These are phyloP conservation scores for Comarum palustre DNA, from an alignment of 306 rosid species.

Conservation along the genomic window DNA sequence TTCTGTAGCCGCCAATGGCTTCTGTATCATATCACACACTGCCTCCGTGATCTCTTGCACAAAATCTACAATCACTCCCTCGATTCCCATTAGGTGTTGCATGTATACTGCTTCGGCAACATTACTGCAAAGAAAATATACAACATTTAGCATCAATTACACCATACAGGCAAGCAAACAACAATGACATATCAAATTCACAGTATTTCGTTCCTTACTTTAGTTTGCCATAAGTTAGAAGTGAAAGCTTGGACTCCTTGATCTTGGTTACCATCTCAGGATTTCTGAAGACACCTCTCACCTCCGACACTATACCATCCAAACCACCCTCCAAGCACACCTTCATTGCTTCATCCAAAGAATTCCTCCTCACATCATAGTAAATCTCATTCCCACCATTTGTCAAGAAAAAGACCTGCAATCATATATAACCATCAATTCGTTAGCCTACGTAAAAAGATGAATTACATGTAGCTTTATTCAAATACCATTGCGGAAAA, in stretches of 20 bases:
- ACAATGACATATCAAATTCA: neutral
- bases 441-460: neutral
- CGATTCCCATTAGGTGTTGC: slow-evolving; percentile 89
- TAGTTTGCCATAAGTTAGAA: slow-evolving; percentile 69
- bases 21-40: slow-evolving; percentile 47
- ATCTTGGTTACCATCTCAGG: slow-evolving; percentile 62
- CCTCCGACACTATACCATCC: slow-evolving; percentile 86
- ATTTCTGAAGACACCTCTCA: slow-evolving; percentile 64
- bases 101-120: slow-evolving; percentile 83
- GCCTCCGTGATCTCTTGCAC: slow-evolving; percentile 74
- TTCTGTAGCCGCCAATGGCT: slow-evolving; percentile 32
- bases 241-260: slow-evolving; percentile 77
- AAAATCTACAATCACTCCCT: slow-evolving; percentile 85
- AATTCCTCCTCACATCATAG: slow-evolving; percentile 74
- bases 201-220: slow-evolving; percentile 47
- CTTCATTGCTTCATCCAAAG: slow-evolving; percentile 90
- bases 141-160: neutral
- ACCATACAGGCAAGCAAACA: neutral
- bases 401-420: slow-evolving; percentile 83
- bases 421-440: neutral
- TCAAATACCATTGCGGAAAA: neutral
- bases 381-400: slow-evolving; percentile 76
- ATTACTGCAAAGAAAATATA: slow-evolving; percentile 46
- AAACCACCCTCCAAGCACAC: slow-evolving; percentile 75
- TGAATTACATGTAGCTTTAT: neutral